Evolutionary conservation across 371 early-diverging fungal genomes (phyloP), one percentile per base, ranked within the genome.

Genomic region (Actinomortierella ambigua): DNA sequence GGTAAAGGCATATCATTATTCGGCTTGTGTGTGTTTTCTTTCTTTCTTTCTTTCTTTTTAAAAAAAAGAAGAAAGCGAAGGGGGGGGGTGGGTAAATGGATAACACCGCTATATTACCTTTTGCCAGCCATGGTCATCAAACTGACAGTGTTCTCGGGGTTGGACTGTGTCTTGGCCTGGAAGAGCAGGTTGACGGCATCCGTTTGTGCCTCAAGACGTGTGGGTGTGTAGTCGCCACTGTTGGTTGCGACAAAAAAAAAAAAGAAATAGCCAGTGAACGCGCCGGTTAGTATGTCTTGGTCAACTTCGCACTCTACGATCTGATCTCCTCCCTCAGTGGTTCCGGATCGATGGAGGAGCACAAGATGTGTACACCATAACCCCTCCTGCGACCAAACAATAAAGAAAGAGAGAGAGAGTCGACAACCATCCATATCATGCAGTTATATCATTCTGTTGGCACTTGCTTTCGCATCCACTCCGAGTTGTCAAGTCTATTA

Each of bases 81-180:
- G 0, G 29, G 50, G 26, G 20, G 43, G 3, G 13, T 65, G 15
- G 15, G 3, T 26, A 34, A 6, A 34, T 34, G 34, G 34, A 62
- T 65, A n/a, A n/a, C n/a, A n/a, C n/a, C n/a, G n/a, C n/a, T n/a
- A n/a, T n/a, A n/a, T 34, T 76, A 90, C 92, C 84, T 86, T 77
- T 94, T 94, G 26, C 97, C 98, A 55, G 95, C 98, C 87, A 95
- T 91, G 27, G 99, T 92, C 88, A 99, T 90, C 51, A 99, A 79
- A 14, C 98, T 99, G 48, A 99, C 95, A 17, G 93, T 95, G 78
- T 94, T 98, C 78, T 99, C 99, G 24, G 95, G 95, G 80, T 99
- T 95, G 46, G 87, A 85, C 60, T 93, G 92, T 23, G 93, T 94
- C 79, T 97, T 98, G 49, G 92, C 90, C 50, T 88, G 85, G 78